Percentiles rank a stretch among this genome's conserved stretches.
Evolutionary conservation across 805 yeast genomes (phyloP).

Genomic region (Candida endomychidarum): DNA sequence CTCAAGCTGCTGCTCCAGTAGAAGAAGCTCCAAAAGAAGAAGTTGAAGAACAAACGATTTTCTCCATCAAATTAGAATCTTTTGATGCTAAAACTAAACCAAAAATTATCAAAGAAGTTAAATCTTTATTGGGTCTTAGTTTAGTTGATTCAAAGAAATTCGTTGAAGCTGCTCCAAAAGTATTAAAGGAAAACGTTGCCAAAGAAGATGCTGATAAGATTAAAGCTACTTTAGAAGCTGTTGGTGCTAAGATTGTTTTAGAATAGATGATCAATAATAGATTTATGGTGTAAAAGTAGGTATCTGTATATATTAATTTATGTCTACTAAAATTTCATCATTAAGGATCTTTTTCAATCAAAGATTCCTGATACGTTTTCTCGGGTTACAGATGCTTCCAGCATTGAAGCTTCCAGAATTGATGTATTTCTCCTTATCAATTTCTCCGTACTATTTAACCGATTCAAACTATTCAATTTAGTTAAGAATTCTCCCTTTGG

Average conservation of each 20-base stretch:
- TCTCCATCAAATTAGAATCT: conserved; percentile 86
- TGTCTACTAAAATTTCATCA: conserved; percentile 4
- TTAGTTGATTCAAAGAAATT: conserved; percentile 97
- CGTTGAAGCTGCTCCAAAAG: conserved; percentile 96
- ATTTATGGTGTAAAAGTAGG: conserved; percentile 1
- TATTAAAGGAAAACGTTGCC: conserved; percentile 90
- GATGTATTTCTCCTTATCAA: not conserved
- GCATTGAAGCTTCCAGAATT: conserved; percentile 6
- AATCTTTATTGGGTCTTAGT: conserved; percentile 84
- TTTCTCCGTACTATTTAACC: not conserved
- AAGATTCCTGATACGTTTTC: conserved; percentile 8
- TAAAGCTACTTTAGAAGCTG: conserved; percentile 85
- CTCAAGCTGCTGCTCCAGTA: conserved; percentile 70
- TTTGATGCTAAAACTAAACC: conserved; percentile 96
- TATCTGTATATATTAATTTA: conserved; percentile 11
- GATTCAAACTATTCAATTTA: conserved; percentile 1
- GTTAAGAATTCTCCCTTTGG: conserved; percentile 1
- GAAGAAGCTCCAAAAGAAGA: conserved; percentile 74
- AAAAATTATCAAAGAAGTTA: conserved; percentile 96
- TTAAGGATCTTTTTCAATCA: conserved; percentile 1
- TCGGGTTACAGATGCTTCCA: conserved; percentile 9
- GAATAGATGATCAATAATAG: no score
- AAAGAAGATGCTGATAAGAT: conserved; percentile 98
- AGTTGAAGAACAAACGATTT: conserved; percentile 88
- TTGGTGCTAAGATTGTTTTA: conserved; percentile 89